These are phyloP conservation scores for Melastoma candidum DNA, from an alignment of 441 rosid genomes.

Conservation along the genomic window DNA sequence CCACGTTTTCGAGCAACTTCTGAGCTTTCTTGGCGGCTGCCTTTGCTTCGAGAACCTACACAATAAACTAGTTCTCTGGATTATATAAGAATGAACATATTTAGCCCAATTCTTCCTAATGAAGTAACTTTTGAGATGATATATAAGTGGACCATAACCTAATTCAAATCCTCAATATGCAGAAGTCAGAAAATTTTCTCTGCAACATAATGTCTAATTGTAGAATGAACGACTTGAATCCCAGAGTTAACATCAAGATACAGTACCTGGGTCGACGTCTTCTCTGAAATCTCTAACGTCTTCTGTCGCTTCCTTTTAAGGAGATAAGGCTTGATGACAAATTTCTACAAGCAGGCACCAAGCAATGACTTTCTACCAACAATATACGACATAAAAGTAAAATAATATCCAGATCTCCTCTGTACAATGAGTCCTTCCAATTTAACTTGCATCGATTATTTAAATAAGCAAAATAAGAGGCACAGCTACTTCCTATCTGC, in stretches of 20 bases:
- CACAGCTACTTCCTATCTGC: no score
- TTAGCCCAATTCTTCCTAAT: not conserved
- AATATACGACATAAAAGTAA: not conserved
- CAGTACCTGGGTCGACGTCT: slow-evolving; percentile 69
- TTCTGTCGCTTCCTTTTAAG: slow-evolving; percentile 61
- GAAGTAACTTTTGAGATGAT: no score
- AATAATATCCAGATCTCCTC: not conserved
- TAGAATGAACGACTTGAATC: no score
- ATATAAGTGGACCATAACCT: no score
- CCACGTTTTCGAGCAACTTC: slow-evolving; percentile 63
- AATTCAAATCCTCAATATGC: no score
- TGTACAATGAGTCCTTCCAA: not conserved
- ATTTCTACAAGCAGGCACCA: slow-evolving; percentile 38
- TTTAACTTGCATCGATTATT: no score
- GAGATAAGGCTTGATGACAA: slow-evolving; percentile 65
- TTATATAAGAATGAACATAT: slow-evolving; percentile 6
- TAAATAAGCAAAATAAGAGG: no score
- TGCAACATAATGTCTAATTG: no score
- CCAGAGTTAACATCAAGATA: not conserved
- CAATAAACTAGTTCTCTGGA: not conserved
- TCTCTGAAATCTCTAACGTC: slow-evolving; percentile 61
- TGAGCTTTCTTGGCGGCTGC: slow-evolving; percentile 73
- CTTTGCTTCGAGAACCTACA: slow-evolving; percentile 72
- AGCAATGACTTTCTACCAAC: not conserved
- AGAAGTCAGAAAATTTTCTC: no score